Percentiles rank a stretch among this genome's conserved stretches.
These are phyloP conservation scores for Nakazawaea molendinolei DNA, from an alignment of 805 yeast genomes.

Conservation along the genomic window DNA sequence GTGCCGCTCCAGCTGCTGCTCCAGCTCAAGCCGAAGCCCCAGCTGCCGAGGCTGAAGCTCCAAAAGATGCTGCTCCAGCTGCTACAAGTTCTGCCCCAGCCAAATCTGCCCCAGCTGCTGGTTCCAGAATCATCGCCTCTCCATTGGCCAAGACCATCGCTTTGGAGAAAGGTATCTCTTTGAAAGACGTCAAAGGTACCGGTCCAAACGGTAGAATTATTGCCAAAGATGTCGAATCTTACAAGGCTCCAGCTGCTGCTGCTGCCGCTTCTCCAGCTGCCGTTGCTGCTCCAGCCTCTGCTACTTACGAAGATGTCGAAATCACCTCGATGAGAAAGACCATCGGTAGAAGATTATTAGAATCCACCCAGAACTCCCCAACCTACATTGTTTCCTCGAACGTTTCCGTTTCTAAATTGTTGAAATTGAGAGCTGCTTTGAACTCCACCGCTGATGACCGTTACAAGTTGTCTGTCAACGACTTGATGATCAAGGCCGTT, in stretches of 20 bases:
- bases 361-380: conserved; percentile 84
- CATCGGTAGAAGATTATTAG: conserved; percentile 81
- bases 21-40: conserved; percentile 29
- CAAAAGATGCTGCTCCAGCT: conserved; percentile 26
- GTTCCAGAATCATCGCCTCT: conserved; percentile 74
- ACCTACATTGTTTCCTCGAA: conserved; percentile 87
- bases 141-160: conserved; percentile 94
- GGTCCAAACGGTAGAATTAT: conserved; percentile 96
- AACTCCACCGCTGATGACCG: conserved; percentile 80
- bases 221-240: conserved; percentile 81
- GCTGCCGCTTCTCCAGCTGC: conserved; percentile 39
- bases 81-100: conserved; percentile 19
- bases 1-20: conserved; percentile 38
- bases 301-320: conserved; percentile 75
- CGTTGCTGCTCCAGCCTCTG: conserved; percentile 43
- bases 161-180: conserved; percentile 81
- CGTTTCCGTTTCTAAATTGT: conserved; percentile 80
- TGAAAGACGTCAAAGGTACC: conserved; percentile 80
- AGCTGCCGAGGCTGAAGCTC: conserved; percentile 17
- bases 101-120: conserved; percentile 37
- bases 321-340: conserved; percentile 89
- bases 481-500: conserved; percentile 88
- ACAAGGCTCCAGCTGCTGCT: conserved; percentile 39
- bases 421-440: conserved; percentile 86
- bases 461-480: conserved; percentile 90